A percentile compares a stretch with the other conserved stretches of the same genome.
phyloP scores from a whole-genome alignment of 176 grass and related monocot genomes.

The bread wheat (Triticum aestivum) region DNA sequence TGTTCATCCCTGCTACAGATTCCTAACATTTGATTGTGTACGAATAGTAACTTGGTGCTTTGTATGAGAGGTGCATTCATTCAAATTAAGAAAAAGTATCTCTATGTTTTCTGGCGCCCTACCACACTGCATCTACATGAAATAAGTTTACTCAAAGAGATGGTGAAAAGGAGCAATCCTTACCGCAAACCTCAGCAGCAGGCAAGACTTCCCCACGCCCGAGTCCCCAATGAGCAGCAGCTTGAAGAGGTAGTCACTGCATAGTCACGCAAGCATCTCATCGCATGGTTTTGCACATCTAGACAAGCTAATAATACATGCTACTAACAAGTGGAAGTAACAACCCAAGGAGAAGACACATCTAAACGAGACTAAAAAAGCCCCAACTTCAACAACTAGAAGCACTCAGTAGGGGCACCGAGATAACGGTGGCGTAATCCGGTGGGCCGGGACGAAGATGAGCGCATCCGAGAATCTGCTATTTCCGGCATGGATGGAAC shows the following conservation, averaged over 20 bases:
- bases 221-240: conserved; percentile 81
- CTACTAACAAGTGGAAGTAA: not conserved
- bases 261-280: conserved; percentile 24
- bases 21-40: not conserved
- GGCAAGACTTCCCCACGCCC: conserved; percentile 77
- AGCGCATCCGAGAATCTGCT: conserved; percentile 8
- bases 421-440: not conserved
- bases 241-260: conserved; percentile 85
- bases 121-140: not conserved
- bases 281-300: not conserved
- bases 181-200: conserved; percentile 81
- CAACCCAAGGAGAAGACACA: not conserved
- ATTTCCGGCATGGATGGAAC: not conserved
- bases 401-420: not conserved
- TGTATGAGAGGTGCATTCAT: not conserved
- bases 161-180: conserved; percentile 22
- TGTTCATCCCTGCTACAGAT: not conserved
- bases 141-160: not conserved
- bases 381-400: not conserved
- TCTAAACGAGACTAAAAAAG: not conserved
- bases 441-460: not conserved
- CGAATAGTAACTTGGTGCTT: not conserved
- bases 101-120: not conserved
- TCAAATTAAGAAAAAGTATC: not conserved
- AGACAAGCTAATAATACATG: not conserved